Evolutionary conservation across 331 rosid species (phyloP).

Genomic region (Saraca asoca): DNA sequence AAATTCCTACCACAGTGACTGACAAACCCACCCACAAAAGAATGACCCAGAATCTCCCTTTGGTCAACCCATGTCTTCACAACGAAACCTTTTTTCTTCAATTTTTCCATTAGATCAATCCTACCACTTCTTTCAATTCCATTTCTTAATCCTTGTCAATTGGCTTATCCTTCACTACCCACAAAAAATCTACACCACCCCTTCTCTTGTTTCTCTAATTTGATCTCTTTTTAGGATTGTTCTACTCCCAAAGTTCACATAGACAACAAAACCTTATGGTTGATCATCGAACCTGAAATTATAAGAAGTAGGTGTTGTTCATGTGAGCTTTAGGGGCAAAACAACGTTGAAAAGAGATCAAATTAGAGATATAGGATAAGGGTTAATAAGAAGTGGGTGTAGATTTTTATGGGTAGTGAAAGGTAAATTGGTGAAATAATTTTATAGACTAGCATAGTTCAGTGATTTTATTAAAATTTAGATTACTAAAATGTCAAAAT

Average conservation of each 20-base stretch:
- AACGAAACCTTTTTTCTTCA: conserved; percentile 42
- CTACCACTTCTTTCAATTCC: conserved; percentile 33
- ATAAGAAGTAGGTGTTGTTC: too few species aligned
- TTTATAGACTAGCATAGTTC: too few species aligned
- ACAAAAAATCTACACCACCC: conserved; percentile 40
- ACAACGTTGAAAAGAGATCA: conserved; percentile 41
- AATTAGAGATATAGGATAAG: conserved; percentile 38
- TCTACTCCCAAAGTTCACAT: conserved; percentile 47
- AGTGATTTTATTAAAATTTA: too few species aligned
- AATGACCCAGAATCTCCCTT: conserved; percentile 40
- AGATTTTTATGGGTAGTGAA: conserved; percentile 53
- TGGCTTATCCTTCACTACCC: conserved; percentile 49
- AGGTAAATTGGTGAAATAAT: conserved; percentile 41
- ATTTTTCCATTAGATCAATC: conserved; percentile 34
- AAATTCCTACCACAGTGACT: conserved; percentile 60
- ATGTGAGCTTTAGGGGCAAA: conserved; percentile 46
- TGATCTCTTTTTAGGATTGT: conserved; percentile 41
- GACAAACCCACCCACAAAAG: conserved; percentile 49
- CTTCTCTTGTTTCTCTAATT: conserved; percentile 38
- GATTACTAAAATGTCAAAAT: too few species aligned
- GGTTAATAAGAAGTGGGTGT: too few species aligned
- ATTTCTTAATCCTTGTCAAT: conserved; percentile 48
- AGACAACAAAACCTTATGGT: conserved; percentile 36
- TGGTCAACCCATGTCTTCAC: conserved; percentile 52
- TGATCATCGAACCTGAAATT: conserved; percentile 50